Evolutionary conservation across 495 filamentous ascomycete species (phyloP).

Genomic region (Talaromyces nanjingensis): DNA sequence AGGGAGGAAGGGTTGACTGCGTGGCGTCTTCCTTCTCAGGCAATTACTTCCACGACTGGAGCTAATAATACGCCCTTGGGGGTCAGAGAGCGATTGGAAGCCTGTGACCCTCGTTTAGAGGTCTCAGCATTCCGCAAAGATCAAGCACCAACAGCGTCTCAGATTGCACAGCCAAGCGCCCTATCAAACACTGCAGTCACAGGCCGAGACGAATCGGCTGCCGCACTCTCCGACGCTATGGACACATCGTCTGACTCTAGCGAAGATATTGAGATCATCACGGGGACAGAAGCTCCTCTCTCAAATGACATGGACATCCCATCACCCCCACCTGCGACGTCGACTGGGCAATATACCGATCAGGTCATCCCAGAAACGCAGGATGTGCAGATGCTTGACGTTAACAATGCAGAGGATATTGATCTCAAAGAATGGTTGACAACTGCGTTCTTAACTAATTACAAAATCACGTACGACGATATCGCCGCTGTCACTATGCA

Average conservation of each 20-base stretch:
- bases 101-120: not conserved
- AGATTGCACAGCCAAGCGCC: not conserved
- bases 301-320: not conserved
- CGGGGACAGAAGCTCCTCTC: not conserved
- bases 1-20: not conserved
- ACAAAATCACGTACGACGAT: constrained; percentile 14
- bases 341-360: not conserved
- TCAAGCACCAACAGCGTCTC: not conserved
- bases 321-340: not conserved
- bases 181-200: not conserved
- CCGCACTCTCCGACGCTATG: not conserved
- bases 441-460: constrained; percentile 13
- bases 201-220: not conserved
- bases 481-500: constrained; percentile 11
- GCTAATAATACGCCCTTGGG: not conserved
- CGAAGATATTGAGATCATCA: not conserved
- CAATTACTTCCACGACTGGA: not conserved
- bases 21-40: not conserved
- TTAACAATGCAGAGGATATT: not conserved
- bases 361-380: not conserved
- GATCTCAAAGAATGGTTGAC: constrained; percentile 8
- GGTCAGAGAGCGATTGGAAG: not conserved
- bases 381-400: constrained; percentile 6
- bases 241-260: not conserved
- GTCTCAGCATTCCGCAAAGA: not conserved